Evolutionary conservation across 495 filamentous ascomycete species (phyloP).

Genomic region (Penicillium pulvis): DNA sequence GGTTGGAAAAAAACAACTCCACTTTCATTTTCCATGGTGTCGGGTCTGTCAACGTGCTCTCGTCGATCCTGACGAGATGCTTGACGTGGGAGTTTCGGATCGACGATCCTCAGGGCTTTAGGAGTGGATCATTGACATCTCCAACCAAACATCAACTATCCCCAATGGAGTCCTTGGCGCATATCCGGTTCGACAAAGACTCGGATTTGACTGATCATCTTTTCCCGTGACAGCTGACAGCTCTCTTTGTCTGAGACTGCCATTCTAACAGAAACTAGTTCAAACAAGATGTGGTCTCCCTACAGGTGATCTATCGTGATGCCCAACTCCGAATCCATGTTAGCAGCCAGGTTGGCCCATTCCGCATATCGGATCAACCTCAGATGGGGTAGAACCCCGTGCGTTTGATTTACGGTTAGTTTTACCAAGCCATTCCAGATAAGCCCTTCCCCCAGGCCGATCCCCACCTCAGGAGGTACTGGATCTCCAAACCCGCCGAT

Average conservation of each 20-base stretch:
- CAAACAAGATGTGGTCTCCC: neutral
- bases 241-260: neutral
- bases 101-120: conserved; percentile 18
- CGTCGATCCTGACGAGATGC: conserved; percentile 19
- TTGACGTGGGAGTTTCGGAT: conserved; percentile 27
- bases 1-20: conserved; percentile 4
- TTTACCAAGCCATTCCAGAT: conserved; percentile 2
- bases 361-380: conserved; percentile 6
- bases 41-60: conserved; percentile 13
- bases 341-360: neutral
- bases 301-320: conserved; percentile 16
- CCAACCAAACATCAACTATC: conserved; percentile 17
- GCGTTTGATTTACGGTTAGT: conserved; percentile 2
- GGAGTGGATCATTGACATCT: conserved; percentile 25
- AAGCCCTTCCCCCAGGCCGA: conserved; percentile 14
- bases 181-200: conserved; percentile 19
- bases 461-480: conserved; percentile 5
- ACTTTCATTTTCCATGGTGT: conserved; percentile 21
- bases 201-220: conserved; percentile 26
- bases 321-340: neutral
- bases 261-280: neutral
- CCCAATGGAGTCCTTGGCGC: conserved; percentile 28
- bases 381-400: conserved; percentile 12
- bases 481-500: conserved; percentile 25
- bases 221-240: conserved; percentile 21